Conservation (phyloP, 2,329 filamentous ascomycete genomes). For the Thielaviopsis populi region DNA sequence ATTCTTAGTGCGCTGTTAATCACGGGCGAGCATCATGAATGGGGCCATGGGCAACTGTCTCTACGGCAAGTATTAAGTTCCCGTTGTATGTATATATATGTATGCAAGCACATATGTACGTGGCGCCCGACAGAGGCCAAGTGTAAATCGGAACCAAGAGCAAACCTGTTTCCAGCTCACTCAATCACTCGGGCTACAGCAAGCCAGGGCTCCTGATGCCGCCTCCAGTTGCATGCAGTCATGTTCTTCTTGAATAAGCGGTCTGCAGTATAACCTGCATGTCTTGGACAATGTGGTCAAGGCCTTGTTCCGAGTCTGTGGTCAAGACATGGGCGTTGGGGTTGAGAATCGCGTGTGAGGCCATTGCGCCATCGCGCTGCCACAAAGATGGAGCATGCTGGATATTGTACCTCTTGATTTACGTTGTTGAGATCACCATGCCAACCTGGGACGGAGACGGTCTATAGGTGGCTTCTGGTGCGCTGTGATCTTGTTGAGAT, state of each 20-base stretch:
- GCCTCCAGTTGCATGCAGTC: background rate
- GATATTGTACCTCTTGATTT: background rate
- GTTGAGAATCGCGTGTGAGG: background rate
- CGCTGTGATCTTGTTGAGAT: too few species aligned
- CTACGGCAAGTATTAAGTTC: too few species aligned
- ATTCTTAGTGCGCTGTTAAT: background rate
- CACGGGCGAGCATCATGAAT: background rate
- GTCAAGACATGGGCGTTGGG: background rate
- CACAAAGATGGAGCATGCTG: background rate
- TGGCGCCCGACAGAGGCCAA: background rate
- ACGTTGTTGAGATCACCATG: too few species aligned
- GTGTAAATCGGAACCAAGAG: background rate
- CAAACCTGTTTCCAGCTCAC: background rate
- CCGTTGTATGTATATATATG: too few species aligned
- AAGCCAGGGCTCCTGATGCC: background rate
- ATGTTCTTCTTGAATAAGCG: background rate
- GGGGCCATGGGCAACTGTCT: background rate
- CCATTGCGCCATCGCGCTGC: background rate
- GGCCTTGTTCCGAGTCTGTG: background rate
- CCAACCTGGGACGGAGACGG: too few species aligned
- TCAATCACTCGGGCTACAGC: background rate
- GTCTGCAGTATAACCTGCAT: constrained; percentile 6
- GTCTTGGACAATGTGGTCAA: background rate
- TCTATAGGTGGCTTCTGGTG: too few species aligned
- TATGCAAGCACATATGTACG: too few species aligned